Evolutionary conservation across 2,329 filamentous ascomycete species (phyloP).

Genomic region (Hyphodiscus sp.): DNA sequence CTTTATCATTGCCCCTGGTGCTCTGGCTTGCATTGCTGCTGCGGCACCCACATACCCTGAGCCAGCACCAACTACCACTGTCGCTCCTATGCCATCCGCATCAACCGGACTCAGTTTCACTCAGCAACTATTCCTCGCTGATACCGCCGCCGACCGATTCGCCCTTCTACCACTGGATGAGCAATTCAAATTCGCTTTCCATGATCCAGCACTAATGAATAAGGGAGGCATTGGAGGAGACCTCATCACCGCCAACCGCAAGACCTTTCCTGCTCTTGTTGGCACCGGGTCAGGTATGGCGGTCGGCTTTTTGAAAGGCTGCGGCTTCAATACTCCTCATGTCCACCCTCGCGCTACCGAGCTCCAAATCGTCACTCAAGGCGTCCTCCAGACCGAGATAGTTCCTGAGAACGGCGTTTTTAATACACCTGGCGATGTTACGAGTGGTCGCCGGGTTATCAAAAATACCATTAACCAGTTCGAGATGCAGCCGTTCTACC

Average conservation of each 20-base stretch:
- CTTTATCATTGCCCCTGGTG: too few species aligned
- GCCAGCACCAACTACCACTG: too few species aligned
- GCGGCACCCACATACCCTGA: too few species aligned
- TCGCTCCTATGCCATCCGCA: too few species aligned
- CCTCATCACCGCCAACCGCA: conserved; percentile 32
- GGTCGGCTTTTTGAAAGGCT: conserved; percentile 44
- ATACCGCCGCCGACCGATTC: conserved; percentile 38
- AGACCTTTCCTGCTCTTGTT: conserved; percentile 49
- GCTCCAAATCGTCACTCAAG: conserved; percentile 45
- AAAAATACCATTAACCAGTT: conserved; percentile 35
- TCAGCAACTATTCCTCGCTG: conserved; percentile 24
- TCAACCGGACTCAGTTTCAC: too few species aligned
- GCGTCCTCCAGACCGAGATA: conserved; percentile 45
- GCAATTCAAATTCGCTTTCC: conserved; percentile 46
- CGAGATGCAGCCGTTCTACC: conserved; percentile 48
- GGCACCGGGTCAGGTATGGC: conserved; percentile 45
- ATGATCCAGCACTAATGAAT: conserved; percentile 22
- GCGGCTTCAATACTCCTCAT: conserved; percentile 52
- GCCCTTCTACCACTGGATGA: conserved; percentile 37
- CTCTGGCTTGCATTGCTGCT: too few species aligned
- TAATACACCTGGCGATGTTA: conserved; percentile 27
- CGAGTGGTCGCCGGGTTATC: conserved; percentile 34
- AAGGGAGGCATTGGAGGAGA: conserved; percentile 39
- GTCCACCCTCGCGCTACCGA: conserved; percentile 48
- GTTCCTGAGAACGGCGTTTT: conserved; percentile 45